A percentile compares a stretch with the other conserved stretches of the same genome.
Evolutionary conservation across 164 flowering plant species (phyloP).

Genomic region (Dillenia suffruticosa): DNA sequence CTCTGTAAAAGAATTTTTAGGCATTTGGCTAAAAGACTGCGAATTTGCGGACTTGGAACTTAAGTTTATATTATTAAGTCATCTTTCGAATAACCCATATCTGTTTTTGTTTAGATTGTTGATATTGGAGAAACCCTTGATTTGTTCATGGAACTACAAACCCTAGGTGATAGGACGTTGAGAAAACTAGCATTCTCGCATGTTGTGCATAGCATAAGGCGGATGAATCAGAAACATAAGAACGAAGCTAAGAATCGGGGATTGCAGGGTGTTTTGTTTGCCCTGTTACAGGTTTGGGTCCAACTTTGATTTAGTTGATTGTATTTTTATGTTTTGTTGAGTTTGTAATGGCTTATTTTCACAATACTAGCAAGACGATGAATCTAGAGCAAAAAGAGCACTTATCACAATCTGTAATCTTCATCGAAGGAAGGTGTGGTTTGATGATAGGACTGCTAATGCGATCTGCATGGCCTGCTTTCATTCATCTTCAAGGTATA

Average conservation of each 20-base stretch:
- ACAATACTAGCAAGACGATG: slow-evolving; percentile 56
- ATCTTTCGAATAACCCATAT: not conserved
- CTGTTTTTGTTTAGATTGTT: slow-evolving; percentile 37
- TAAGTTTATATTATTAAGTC: too few species aligned
- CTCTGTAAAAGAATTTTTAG: too few species aligned
- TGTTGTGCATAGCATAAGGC: slow-evolving; percentile 65
- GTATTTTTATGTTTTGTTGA: not conserved
- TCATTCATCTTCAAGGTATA: slow-evolving; percentile 71
- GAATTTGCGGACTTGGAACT: too few species aligned
- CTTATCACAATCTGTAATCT: slow-evolving; percentile 78
- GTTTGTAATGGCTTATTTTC: not conserved
- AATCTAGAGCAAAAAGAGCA: slow-evolving; percentile 68
- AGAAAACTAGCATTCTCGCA: slow-evolving; percentile 68
- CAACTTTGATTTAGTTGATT: not conserved
- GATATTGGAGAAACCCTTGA: slow-evolving; percentile 65
- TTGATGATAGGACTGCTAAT: slow-evolving; percentile 88
- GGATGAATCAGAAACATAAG: slow-evolving; percentile 82
- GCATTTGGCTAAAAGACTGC: too few species aligned
- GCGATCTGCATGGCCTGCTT: slow-evolving; percentile 82
- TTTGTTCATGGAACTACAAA: slow-evolving; percentile 85
- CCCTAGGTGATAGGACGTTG: slow-evolving; percentile 56
- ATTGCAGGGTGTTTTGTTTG: slow-evolving; percentile 69
- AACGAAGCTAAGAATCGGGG: slow-evolving; percentile 65
- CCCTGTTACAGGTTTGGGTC: slow-evolving; percentile 53
- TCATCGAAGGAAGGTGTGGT: slow-evolving; percentile 87